These are phyloP conservation scores for Fusarium odoratissimum DNA, from an alignment of 2,329 filamentous ascomycete species.

Conservation along the genomic window DNA sequence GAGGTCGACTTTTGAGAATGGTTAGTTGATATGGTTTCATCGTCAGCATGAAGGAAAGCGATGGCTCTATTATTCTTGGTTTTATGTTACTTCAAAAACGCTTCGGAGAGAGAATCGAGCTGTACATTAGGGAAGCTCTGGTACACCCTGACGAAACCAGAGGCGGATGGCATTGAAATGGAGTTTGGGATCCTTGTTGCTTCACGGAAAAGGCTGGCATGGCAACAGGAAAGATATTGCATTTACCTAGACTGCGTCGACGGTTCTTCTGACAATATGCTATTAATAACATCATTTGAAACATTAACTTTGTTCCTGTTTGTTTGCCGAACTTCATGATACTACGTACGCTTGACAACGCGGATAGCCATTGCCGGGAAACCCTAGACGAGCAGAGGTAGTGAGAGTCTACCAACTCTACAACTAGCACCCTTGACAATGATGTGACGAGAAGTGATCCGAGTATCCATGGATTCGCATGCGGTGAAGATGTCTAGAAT, in stretches of 20 bases:
- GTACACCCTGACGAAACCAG: not conserved
- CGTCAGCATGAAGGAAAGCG: not conserved
- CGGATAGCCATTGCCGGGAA: not conserved
- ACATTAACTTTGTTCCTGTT: not conserved
- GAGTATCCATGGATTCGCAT: constrained; percentile 5
- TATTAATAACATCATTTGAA: constrained; percentile 18
- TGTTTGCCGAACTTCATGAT: constrained; percentile 10
- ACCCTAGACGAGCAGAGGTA: not conserved
- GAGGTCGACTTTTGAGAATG: not conserved
- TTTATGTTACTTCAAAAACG: constrained; percentile 13
- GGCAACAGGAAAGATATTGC: constrained; percentile 8
- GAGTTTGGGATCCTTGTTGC: constrained; percentile 28
- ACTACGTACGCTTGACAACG: not conserved
- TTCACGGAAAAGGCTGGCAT: constrained; percentile 26
- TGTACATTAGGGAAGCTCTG: not conserved
- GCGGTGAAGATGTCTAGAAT: constrained; percentile 28
- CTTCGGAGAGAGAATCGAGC: not conserved
- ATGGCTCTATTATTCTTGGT: not conserved
- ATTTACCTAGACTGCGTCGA: constrained; percentile 8
- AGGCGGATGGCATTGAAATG: constrained; percentile 26
- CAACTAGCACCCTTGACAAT: constrained; percentile 1
- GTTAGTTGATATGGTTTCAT: not conserved
- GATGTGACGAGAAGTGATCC: constrained; percentile 21
- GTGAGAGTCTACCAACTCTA: constrained; percentile 1
- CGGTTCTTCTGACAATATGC: not conserved